These are phyloP conservation scores for Penicillium nordicum DNA, from an alignment of 2,329 filamentous ascomycete species.

Conservation along the genomic window DNA sequence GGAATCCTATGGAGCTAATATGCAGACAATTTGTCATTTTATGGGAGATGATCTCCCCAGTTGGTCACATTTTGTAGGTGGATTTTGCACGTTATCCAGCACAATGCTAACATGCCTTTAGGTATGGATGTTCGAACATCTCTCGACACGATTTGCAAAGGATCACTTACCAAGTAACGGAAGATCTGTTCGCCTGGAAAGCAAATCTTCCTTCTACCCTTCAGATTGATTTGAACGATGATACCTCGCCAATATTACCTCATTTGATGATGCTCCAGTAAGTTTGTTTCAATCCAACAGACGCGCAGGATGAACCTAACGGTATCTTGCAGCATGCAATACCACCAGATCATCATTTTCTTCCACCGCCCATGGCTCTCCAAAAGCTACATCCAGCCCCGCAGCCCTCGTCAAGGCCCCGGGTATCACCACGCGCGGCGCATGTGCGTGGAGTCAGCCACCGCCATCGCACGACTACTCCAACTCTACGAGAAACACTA, in stretches of 20 bases:
- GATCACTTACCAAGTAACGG: conserved; percentile 35
- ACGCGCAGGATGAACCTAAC: not conserved
- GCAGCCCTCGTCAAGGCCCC: conserved; percentile 40
- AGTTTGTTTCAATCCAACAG: not conserved
- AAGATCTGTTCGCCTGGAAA: conserved; percentile 43
- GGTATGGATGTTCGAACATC: conserved; percentile 38
- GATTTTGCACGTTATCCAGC: not conserved
- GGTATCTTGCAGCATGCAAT: conserved; percentile 37
- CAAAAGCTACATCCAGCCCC: conserved; percentile 42
- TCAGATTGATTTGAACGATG: conserved; percentile 35
- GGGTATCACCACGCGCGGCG: conserved; percentile 44
- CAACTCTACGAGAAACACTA: conserved; percentile 43
- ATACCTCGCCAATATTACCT: conserved; percentile 34
- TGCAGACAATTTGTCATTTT: conserved; percentile 40
- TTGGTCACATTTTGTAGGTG: conserved; percentile 42
- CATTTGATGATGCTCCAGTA: conserved; percentile 45
- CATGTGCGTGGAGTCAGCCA: conserved; percentile 44
- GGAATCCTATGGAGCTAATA: conserved; percentile 34
- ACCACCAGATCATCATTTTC: conserved; percentile 45
- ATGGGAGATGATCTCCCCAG: conserved; percentile 44
- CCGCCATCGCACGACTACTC: conserved; percentile 40
- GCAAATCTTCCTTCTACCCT: conserved; percentile 38
- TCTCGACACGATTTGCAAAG: conserved; percentile 38
- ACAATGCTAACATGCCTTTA: conserved; percentile 20
- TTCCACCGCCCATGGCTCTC: conserved; percentile 46